Base-by-base conservation (phyloP, 2,329 filamentous ascomycete genomes). In the Alternaria conjuncta region DNA sequence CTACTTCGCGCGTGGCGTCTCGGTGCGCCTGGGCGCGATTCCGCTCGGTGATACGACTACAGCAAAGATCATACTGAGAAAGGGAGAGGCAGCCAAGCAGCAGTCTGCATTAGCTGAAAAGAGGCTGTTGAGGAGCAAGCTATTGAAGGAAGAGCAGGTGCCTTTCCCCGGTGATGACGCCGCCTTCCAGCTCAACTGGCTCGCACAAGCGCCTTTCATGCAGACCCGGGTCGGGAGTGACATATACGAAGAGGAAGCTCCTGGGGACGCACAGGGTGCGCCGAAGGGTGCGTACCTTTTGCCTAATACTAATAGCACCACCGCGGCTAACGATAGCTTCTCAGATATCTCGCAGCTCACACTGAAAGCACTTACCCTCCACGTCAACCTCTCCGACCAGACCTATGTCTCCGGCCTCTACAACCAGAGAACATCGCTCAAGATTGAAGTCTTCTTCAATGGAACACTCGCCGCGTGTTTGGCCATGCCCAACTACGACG, bases 401-500 rank as follows among this genome's bases (percentile, higher is more conserved):
- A 68, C 78, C 1, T 80, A 79, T 50, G 21, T 71, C 3, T 67
- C 61, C n/a, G 66, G 70, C 20, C 66, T 75, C 12, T 50, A 58
- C 36, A 63, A 56, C 11, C 67, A 59, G 23, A 68, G 67, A n/a
- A 73, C 75, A 20, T 78, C 82, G 32, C 61, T 85, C 55, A 84
- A 83, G 68, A 77, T 84, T 46, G 83, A 85, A n/a, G 78, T 85
- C 5, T 82, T 83, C 66, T 74, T 84, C 69, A 85, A 85, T 58
- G 84, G 84, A 41, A 70, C 79, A 28, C 74, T 85, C 8, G 76
- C 77, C 5, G 74, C 68, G n/a, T 79, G 76, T 36, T 62, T 66
- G 6, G 69, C 77, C 23, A 53, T 79, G 10, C 66, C 76, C 9
- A 53, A 55, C 21, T 66, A 72, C 26, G 74, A 77, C 53, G 49